These are phyloP conservation scores for Millerago galiae DNA, from an alignment of 805 yeast species.

Conservation along the genomic window DNA sequence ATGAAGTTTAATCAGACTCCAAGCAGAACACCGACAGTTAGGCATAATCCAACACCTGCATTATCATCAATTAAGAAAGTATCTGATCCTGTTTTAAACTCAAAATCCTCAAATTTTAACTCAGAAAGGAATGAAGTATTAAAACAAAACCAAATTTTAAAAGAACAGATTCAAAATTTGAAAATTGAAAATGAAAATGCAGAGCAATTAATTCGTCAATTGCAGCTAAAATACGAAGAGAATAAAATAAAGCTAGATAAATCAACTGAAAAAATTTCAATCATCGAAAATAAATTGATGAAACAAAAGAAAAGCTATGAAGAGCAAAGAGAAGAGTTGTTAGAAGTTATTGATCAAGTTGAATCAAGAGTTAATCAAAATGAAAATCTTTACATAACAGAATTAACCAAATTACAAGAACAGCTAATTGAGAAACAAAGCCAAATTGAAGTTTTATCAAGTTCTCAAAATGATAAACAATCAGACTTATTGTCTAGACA, in stretches of 20 bases:
- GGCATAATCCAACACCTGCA: constrained; percentile 3
- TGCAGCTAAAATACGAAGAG: constrained; percentile 11
- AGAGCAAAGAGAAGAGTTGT: constrained; percentile 49
- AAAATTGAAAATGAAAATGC: constrained; percentile 7
- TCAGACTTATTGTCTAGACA: neutral
- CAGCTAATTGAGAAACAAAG: constrained; percentile 22
- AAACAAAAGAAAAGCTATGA: constrained; percentile 44
- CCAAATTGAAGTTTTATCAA: constrained; percentile 13
- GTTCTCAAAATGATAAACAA: neutral
- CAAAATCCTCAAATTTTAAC: constrained; percentile 6
- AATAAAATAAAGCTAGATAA: constrained; percentile 7
- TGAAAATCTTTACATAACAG: constrained; percentile 41
- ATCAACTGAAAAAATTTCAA: constrained; percentile 12
- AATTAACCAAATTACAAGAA: constrained; percentile 33
- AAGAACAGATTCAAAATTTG: constrained; percentile 23
- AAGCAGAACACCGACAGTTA: constrained; percentile 4
- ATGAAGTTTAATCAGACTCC: constrained; percentile 13
- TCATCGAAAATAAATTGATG: constrained; percentile 36
- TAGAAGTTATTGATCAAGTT: constrained; percentile 51
- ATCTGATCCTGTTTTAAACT: neutral
- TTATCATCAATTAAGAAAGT: constrained; percentile 2
- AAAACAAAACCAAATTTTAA: constrained; percentile 24
- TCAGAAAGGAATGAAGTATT: constrained; percentile 36
- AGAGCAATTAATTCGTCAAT: constrained; percentile 7
- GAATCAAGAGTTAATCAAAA: constrained; percentile 50